Percentiles rank a stretch among this genome's conserved stretches.
These are phyloP conservation scores for Fragilariopsis cylindrus DNA, from an alignment of 108 stramenopile species.

Conservation along the genomic window DNA sequence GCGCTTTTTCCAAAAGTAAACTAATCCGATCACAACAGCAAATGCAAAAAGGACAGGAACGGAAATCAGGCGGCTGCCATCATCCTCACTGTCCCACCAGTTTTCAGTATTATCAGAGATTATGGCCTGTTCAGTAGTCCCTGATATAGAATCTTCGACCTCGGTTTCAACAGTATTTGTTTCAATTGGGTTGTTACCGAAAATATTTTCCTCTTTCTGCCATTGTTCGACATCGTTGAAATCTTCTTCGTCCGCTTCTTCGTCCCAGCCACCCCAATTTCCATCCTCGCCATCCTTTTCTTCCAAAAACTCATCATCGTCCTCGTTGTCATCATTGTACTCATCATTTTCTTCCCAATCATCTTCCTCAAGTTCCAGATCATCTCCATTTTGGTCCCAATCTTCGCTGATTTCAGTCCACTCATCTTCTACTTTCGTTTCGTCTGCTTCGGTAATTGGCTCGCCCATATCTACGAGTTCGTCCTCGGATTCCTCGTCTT, in stretches of 20 bases:
- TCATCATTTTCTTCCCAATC: conserved; percentile 8
- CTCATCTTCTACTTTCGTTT: neutral
- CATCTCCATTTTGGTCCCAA: neutral
- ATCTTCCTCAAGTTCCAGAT: neutral
- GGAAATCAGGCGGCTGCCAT: no score
- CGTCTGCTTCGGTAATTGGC: neutral
- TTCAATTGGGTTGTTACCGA: neutral
- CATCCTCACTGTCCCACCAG: neutral
- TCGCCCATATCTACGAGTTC: neutral
- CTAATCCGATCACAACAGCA: neutral
- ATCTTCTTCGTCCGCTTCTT: neutral
- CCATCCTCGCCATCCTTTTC: neutral
- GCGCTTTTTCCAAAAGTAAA: neutral
- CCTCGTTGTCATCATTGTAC: conserved; percentile 1
- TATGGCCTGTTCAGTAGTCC: neutral
- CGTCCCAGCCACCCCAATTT: neutral
- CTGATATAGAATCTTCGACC: neutral
- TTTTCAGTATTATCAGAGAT: neutral
- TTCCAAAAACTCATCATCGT: neutral
- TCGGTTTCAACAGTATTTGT: neutral
- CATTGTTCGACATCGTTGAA: neutral
- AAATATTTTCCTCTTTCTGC: neutral
- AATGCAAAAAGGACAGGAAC: neutral
- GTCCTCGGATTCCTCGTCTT: neutral
- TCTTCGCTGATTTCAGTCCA: neutral